phyloP scores from a whole-genome alignment of 345 rosid species.

The Pseudoturritis turrita region DNA sequence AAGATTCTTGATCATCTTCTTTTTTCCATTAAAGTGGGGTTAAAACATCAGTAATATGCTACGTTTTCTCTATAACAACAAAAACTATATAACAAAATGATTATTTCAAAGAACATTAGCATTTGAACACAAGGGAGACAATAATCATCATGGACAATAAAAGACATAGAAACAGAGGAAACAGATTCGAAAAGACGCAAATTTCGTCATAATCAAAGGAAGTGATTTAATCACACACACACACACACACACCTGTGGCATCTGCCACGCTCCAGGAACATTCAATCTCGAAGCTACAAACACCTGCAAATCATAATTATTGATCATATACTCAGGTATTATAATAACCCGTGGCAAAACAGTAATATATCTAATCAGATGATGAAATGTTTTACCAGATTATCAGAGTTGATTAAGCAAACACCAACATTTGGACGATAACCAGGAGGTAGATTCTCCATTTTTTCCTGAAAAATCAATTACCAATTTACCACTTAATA shows the following conservation, averaged over 20 bases:
- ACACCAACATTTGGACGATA: constrained; percentile 99
- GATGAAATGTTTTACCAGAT: constrained; percentile 47
- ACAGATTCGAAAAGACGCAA: not conserved
- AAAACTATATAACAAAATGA: no score
- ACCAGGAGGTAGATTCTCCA: constrained; percentile 91
- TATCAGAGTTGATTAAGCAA: constrained; percentile 84
- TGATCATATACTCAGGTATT: not conserved
- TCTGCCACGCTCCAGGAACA: constrained; percentile 99
- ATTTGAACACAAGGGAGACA: not conserved
- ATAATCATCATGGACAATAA: not conserved
- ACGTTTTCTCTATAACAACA: not conserved
- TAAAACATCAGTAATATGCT: not conserved
- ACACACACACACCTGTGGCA: constrained; percentile 85
- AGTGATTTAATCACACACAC: not conserved
- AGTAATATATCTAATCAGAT: not conserved
- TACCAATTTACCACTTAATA: not conserved
- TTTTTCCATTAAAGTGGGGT: not conserved
- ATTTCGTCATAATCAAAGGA: not conserved
- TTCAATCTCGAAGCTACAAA: constrained; percentile 96
- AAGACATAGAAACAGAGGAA: not conserved
- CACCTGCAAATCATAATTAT: constrained; percentile 42
- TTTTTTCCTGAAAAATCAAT: not conserved
- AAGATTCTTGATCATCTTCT: not conserved
- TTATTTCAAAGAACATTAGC: no score
- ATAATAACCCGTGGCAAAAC: not conserved